Evolutionary conservation across 2,329 filamentous ascomycete species (phyloP).

Genomic region (Arthroderma sp.): DNA sequence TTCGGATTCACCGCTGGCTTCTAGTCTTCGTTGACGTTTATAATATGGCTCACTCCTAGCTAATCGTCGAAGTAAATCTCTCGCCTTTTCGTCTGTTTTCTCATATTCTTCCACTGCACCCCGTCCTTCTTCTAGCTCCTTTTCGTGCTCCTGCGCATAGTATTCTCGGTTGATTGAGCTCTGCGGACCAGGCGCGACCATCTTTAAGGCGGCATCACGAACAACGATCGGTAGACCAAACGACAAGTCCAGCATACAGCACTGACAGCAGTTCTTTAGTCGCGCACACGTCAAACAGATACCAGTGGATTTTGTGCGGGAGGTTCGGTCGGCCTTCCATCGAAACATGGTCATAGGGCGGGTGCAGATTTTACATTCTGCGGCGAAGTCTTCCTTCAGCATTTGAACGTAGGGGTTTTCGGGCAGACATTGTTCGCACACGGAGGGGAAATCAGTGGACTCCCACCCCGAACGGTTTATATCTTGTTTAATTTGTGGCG

Average conservation of each 20-base stretch:
- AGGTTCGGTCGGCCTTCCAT: slow-evolving; percentile 85
- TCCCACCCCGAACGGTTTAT: slow-evolving; percentile 95
- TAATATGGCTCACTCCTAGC: slow-evolving; percentile 94
- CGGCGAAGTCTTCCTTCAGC: slow-evolving; percentile 93
- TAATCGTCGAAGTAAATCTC: slow-evolving; percentile 69
- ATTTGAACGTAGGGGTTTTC: slow-evolving; percentile 98
- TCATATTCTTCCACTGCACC: slow-evolving; percentile 81
- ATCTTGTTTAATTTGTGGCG: slow-evolving; percentile 93
- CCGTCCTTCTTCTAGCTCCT: slow-evolving; percentile 82
- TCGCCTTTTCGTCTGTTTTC: slow-evolving; percentile 92
- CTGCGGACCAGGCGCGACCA: slow-evolving; percentile 86
- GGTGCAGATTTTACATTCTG: slow-evolving; percentile 78
- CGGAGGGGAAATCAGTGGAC: slow-evolving; percentile 44
- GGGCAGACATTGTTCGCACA: slow-evolving; percentile 75
- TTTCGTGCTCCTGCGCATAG: slow-evolving; percentile 94
- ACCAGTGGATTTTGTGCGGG: slow-evolving; percentile 83
- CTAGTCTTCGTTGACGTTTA: slow-evolving; percentile 67
- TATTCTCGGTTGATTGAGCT: slow-evolving; percentile 93
- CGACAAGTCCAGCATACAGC: slow-evolving; percentile 93
- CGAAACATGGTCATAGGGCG: slow-evolving; percentile 90
- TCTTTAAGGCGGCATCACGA: slow-evolving; percentile 90
- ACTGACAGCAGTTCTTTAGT: slow-evolving; percentile 97
- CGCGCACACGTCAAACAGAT: slow-evolving; percentile 95
- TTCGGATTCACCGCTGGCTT: slow-evolving; percentile 37
- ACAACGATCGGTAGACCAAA: slow-evolving; percentile 93